Evolutionary conservation across 148 eudicot genomes (phyloP), one percentile per base, ranked within the genome.

Genomic region (Vaccinium corymbosum): DNA sequence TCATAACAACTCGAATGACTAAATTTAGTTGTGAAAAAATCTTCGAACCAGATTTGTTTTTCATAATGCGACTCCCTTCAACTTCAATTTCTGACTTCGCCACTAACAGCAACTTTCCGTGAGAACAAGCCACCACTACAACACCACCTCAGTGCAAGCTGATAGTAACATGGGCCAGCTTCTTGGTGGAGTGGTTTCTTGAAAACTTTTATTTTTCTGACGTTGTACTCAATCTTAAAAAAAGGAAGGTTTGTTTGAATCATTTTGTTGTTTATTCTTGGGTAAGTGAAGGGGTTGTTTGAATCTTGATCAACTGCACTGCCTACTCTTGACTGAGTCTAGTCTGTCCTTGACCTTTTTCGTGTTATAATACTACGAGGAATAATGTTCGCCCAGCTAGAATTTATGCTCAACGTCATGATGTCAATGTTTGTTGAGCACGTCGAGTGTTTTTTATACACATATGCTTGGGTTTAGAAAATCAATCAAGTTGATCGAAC

Each of bases 261-360:
- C 22, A 6, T 61, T 2, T 20, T 20, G 7, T 59, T 1, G 1
- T 5, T 61, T 7, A 19, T 20, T 20, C 15, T 20, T 7, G 66
- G 66, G 38, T 59, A 19, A 19, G 66, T 59, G 19, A 59, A 59
- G 66, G 66, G 38, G 38, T 61, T 61, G 68, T 61, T 61, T 61
- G 68, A 61, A 61, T 20, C 68, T 61, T 61, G 68, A 61, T 61
- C 68, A 61, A 61, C 27, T 61, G 68, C 68, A 61, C 68, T 61
- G 68, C 68, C 68, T 61, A 61, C 68, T 61, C 68, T n/a, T 61
- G 68, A 61, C 68, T 17, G 7, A 61, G 68, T 20, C 66, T 59
- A 6, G 22, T 59, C 68, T n/a, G 25, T n/a, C 68, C 12, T 61
- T 11, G 13, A 61, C n/a, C 7, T 61, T n/a, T 4, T 42, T 42